Base-by-base conservation (phyloP, 208 protist genomes). In the Herpetomonas tarakana region DNA sequence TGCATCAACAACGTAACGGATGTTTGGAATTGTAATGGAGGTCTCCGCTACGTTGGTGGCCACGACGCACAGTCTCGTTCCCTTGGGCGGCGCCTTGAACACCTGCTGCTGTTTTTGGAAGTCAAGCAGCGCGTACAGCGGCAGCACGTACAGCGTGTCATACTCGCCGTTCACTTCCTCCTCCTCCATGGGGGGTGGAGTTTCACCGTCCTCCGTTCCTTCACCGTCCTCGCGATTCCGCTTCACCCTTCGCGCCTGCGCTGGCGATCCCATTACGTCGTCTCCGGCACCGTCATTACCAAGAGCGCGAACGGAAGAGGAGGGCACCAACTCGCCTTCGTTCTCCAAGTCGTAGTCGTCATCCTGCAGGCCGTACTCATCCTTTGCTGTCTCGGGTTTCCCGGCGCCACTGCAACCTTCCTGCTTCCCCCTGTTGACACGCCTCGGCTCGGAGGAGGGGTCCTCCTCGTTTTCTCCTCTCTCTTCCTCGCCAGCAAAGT, bases 21-120 rank as follows among this genome's bases (percentile, higher is more conserved):
- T 98, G 58, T 97, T 95, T 19, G 98, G 98, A 57, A 99, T 99
- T 0, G 99, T 99, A 22, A 99, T 81, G 51, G 98, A 99, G 2
- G 99, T 99, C 78, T 99, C 99, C n/a, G 99, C 99, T 1, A 99
- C 92, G 81, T 99, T 99, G 29, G 99, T 99, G 22, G 99, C 93
- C 11, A 99, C 86, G 29, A 99, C 97, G 58, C 98, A 94, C 30
- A 99, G 82, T 25, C 98, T 89, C 27, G 73, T 88, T 12, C 92
- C 93, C 7, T 58, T 52, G 12, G 96, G 96, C 30, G 96, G 83
- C 0, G 66, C 59, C 64, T 96, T 65, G 67, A 98, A 98, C 29
- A 98, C 96, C 54, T 91, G 71, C 72, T 98, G 92, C 74, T 99
- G 98, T 66, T 90, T 76, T 27, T 74, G n/a, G 46, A 89, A 86